Base-by-base conservation (phyloP, 2,329 filamentous ascomycete genomes). In the Fusarium pseudocircinatum region DNA sequence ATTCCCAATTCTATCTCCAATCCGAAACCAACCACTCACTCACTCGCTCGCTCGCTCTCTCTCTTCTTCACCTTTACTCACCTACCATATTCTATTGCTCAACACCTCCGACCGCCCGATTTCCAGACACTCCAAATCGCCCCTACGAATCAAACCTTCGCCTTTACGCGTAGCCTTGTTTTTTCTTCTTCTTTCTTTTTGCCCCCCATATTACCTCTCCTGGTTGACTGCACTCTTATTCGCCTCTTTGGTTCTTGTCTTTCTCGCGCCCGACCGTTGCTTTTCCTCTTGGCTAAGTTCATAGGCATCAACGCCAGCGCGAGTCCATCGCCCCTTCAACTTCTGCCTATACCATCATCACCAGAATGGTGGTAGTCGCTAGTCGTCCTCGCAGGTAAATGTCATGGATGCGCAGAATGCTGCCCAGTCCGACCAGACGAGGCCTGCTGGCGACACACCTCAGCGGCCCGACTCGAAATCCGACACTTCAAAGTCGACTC, bases 381-480 rank as follows among this genome's bases (percentile, higher is more conserved):
- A 78, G 82, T 80, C 78, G 79, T 79, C 83, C 81, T 82, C 82
- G 80, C 81, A 87, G 86, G 86, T 90, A 87, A 88, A 89, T 90
- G 88, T 86, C 85, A 90, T 90, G 88, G 88, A 90, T 89, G 88
- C 87, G 88, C 88, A 90, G 85, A 90, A 90, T 90, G 88, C 87
- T 87, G 85, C 86, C 84, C 88, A 88, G 86, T 86, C 87, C 85
- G 86, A 87, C 83, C 87, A 86, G 83, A 86, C 86, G 85, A 89
- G 87, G 87, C 87, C 85, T 81, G 81, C 84, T 82, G 81, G 82
- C 82, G 85, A 87, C 86, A 86, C 86, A 79, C 83, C 86, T 78
- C 84, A 84, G 81, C 83, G 83, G 81, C 82, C 82, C 58, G 70
- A 65, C 63, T 75, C 71, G 49, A 75, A 75, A 54, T 60, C 69